Evolutionary conservation across 345 rosid genomes (phyloP).

Genomic region (Conringia planisiliqua): DNA sequence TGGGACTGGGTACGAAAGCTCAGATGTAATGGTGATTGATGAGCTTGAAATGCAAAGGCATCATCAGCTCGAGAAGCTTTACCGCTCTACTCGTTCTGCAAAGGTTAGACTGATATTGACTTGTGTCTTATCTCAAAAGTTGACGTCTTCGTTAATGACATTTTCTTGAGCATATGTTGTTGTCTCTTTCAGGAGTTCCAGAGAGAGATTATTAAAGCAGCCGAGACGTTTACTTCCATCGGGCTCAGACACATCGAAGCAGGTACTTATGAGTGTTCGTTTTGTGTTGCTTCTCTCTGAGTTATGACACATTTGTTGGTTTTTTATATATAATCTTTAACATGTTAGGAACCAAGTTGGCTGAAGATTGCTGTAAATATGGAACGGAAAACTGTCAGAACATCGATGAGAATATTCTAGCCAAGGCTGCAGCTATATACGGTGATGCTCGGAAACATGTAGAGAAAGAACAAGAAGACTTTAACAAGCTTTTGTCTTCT

Average conservation of each 20-base stretch:
- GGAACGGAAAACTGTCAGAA: slow-evolving; percentile 72
- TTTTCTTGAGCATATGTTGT: background rate
- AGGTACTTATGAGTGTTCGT: slow-evolving; percentile 41
- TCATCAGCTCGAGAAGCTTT: slow-evolving; percentile 85
- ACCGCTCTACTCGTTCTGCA: slow-evolving; percentile 72
- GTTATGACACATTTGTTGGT: background rate
- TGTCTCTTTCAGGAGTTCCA: slow-evolving; percentile 74
- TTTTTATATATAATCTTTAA: background rate
- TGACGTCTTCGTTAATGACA: background rate
- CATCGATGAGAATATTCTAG: slow-evolving; percentile 68
- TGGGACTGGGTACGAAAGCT: slow-evolving; percentile 87
- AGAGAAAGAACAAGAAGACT: slow-evolving; percentile 90
- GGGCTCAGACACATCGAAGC: slow-evolving; percentile 85
- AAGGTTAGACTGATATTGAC: slow-evolving; percentile 42
- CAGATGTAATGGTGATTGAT: slow-evolving; percentile 81
- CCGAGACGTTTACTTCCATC: slow-evolving; percentile 67
- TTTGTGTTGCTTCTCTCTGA: background rate
- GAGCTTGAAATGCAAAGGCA: slow-evolving; percentile 95
- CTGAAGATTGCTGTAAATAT: slow-evolving; percentile 82
- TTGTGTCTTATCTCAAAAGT: background rate
- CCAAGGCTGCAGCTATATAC: slow-evolving; percentile 88
- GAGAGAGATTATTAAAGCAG: slow-evolving; percentile 75
- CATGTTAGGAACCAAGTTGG: slow-evolving; percentile 70
- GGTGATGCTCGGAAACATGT: slow-evolving; percentile 90
- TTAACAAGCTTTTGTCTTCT: slow-evolving; percentile 57